phyloP scores from a whole-genome alignment of 176 grass and related monocot species.

The Oryza meridionalis region DNA sequence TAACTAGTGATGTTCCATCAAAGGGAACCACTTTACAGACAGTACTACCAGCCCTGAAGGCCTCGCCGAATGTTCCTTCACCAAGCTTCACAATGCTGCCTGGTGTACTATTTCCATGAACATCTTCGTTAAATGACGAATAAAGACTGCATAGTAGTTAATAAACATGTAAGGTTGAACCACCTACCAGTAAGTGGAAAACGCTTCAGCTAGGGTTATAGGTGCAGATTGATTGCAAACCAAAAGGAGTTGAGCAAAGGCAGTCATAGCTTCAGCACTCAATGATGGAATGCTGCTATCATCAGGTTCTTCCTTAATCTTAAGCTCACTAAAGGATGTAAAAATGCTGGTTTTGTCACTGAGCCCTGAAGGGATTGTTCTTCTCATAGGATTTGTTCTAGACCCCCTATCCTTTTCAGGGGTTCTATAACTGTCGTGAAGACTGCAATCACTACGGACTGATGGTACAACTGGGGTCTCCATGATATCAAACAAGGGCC shows the following conservation, averaged over 20 bases:
- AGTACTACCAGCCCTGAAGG: conserved; percentile 75
- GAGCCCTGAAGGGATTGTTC: conserved; percentile 32
- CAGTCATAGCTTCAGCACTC: conserved; percentile 56
- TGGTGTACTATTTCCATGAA: conserved; percentile 56
- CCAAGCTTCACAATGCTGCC: conserved; percentile 75
- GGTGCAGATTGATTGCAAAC: conserved; percentile 74
- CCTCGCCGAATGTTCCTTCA: conserved; percentile 95
- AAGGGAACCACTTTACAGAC: conserved; percentile 96
- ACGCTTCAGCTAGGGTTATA: conserved; percentile 64
- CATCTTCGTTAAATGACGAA: conserved; percentile 26
- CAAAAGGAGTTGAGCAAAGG: conserved; percentile 77
- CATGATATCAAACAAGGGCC: conserved; percentile 61
- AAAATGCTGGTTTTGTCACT: conserved; percentile 31
- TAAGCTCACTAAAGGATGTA: conserved; percentile 58
- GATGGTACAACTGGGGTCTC: conserved; percentile 64
- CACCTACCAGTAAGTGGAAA: conserved; percentile 78
- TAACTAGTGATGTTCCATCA: conserved; percentile 75
- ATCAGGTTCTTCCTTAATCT: conserved; percentile 54
- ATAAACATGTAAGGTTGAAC: conserved; percentile 34
- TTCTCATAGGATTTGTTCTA: conserved; percentile 18
- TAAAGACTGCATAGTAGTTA: conserved; percentile 13
- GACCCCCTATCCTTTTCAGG: conserved; percentile 45
- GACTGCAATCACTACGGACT: conserved; percentile 31
- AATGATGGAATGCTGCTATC: conserved; percentile 41
- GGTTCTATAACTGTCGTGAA: conserved; percentile 45